Conservation (phyloP, 2,329 filamentous ascomycete species). For the Neurospora crassa region DNA sequence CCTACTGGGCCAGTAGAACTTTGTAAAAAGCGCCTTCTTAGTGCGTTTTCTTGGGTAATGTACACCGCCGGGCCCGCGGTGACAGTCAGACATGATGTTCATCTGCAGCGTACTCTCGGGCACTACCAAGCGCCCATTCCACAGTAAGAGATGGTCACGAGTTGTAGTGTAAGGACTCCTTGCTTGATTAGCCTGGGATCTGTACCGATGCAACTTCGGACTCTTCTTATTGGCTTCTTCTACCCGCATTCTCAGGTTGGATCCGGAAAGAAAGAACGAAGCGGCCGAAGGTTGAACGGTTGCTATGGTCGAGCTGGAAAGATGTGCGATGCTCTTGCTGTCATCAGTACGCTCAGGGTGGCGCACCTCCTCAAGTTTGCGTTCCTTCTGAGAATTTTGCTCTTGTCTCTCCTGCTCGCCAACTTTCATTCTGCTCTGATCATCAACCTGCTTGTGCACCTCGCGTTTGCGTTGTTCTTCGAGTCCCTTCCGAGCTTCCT, state of each 20-base stretch:
- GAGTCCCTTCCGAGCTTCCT: neutral
- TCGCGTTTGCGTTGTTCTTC: neutral
- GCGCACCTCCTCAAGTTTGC: neutral
- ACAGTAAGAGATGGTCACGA: neutral
- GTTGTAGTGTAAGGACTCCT: neutral
- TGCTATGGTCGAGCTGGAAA: neutral
- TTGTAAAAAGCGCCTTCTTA: no score
- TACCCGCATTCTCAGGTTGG: neutral
- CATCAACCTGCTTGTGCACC: neutral
- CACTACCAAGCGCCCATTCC: neutral
- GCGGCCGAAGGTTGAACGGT: neutral
- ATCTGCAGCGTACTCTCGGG: neutral
- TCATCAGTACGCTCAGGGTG: neutral
- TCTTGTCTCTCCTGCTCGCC: neutral
- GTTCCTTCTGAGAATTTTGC: neutral
- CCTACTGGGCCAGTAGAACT: no score
- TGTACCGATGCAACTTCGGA: neutral
- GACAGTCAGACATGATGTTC: neutral
- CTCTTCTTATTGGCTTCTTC: neutral
- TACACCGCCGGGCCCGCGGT: neutral
- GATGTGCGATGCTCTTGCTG: neutral
- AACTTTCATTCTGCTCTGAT: neutral
- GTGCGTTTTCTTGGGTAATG: no score
- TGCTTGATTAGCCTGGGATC: neutral
- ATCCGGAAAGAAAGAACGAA: neutral